Evolutionary conservation across 345 rosid genomes (phyloP).

Genomic region (Nephelium lappaceum): DNA sequence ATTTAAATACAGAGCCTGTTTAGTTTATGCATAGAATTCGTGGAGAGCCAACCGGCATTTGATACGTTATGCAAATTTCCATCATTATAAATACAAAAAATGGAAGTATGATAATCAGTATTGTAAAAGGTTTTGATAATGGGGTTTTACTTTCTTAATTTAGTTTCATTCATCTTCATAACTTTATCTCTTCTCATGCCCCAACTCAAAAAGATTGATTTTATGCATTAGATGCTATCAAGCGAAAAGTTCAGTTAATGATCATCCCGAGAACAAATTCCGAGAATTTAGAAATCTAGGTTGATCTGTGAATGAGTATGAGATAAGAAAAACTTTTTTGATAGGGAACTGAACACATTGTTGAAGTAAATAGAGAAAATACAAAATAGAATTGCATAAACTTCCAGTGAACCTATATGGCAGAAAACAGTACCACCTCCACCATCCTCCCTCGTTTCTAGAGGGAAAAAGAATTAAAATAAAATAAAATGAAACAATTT

Average conservation of each 20-base stretch:
- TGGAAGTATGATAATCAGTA: neutral
- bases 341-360: neutral
- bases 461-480: neutral
- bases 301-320: neutral
- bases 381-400: neutral
- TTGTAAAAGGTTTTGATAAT: neutral
- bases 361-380: neutral
- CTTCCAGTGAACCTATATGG: neutral
- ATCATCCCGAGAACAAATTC: neutral
- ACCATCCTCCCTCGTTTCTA: neutral
- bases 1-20: neutral
- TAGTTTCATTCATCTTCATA: conserved; percentile 3
- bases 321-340: neutral
- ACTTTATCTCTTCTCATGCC: neutral
- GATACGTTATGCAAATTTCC: neutral
- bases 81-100: neutral
- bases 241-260: neutral
- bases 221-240: conserved; percentile 1
- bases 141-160: neutral
- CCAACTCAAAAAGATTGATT: neutral
- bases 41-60: neutral
- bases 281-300: neutral
- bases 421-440: neutral
- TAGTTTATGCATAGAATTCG: neutral
- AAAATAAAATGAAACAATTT: no score